Conservation (phyloP, 306 rosid genomes). For the Pterocarpus macrocarpus region DNA sequence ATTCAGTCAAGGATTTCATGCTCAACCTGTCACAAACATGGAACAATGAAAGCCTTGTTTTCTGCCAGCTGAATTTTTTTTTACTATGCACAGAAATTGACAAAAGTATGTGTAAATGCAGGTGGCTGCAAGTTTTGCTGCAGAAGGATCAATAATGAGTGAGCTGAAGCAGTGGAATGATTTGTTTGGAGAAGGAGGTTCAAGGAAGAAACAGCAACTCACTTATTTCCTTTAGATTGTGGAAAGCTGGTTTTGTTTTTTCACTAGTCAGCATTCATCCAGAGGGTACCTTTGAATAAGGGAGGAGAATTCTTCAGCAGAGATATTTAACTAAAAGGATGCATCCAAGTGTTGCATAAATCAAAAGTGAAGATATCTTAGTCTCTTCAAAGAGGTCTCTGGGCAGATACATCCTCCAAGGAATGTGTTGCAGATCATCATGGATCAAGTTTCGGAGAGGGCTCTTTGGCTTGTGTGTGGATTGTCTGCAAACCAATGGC, state of each 20-base stretch:
- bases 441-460: slow-evolving; percentile 43
- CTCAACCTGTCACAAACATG: too few relatives aligned
- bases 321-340: neutral
- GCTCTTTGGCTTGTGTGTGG: slow-evolving; percentile 39
- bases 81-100: neutral
- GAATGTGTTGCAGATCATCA: slow-evolving; percentile 2
- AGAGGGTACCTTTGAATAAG: slow-evolving; percentile 20
- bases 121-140: slow-evolving; percentile 82
- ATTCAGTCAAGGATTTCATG: neutral
- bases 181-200: slow-evolving; percentile 81
- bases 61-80: neutral
- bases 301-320: slow-evolving; percentile 34
- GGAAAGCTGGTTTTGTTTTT: slow-evolving; percentile 5
- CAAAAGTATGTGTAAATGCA: slow-evolving; percentile 34
- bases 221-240: slow-evolving; percentile 71
- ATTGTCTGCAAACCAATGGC: slow-evolving; percentile 38
- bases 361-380: neutral
- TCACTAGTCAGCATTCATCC: neutral
- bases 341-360: neutral
- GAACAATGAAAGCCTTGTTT: neutral
- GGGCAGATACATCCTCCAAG: too few relatives aligned
- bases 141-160: slow-evolving; percentile 75
- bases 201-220: slow-evolving; percentile 82
- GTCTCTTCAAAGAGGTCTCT: slow-evolving; percentile 32
- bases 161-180: slow-evolving; percentile 90